Evolutionary conservation across 768 basidiomycete genomes (phyloP).

Genomic region (Amanita rubescens): DNA sequence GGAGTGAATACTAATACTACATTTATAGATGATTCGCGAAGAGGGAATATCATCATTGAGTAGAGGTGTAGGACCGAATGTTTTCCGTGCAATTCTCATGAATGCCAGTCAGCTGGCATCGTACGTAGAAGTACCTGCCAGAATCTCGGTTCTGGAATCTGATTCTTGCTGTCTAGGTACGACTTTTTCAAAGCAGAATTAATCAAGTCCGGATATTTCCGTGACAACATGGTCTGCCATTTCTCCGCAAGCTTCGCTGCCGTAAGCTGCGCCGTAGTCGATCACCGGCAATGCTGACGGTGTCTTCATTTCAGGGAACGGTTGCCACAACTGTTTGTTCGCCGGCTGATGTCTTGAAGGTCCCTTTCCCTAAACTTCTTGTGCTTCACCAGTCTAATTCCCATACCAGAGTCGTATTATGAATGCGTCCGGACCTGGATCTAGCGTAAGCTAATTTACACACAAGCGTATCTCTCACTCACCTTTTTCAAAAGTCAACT

Average conservation of each 20-base stretch:
- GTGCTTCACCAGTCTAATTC: neutral
- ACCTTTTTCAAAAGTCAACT: slow-evolving; percentile 45
- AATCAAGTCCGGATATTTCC: slow-evolving; percentile 59
- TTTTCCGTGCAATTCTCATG: slow-evolving; percentile 82
- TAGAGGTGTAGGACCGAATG: slow-evolving; percentile 78
- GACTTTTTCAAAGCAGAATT: slow-evolving; percentile 89
- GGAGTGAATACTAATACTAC: slow-evolving; percentile 6
- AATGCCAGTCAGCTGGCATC: slow-evolving; percentile 90
- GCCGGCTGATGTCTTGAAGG: slow-evolving; percentile 82
- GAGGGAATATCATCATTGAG: slow-evolving; percentile 72
- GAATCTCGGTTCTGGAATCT: neutral
- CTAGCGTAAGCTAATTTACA: slow-evolving; percentile 40
- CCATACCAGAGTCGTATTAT: slow-evolving; percentile 65
- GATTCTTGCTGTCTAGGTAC: slow-evolving; percentile 40
- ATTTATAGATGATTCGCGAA: slow-evolving; percentile 71
- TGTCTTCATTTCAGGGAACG: slow-evolving; percentile 47
- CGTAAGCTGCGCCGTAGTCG: slow-evolving; percentile 37
- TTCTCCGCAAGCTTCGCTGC: slow-evolving; percentile 85
- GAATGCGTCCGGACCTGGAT: slow-evolving; percentile 82
- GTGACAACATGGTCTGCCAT: slow-evolving; percentile 79
- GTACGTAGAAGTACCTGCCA: slow-evolving; percentile 32
- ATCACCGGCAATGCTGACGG: neutral
- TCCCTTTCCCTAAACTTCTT: slow-evolving; percentile 10
- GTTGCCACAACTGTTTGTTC: slow-evolving; percentile 88
- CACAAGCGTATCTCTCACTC: neutral